Evolutionary conservation across 108 stramenopile species (phyloP), one percentile per base, ranked within the genome.

Genomic region (Pseudonitzschia pungens): DNA sequence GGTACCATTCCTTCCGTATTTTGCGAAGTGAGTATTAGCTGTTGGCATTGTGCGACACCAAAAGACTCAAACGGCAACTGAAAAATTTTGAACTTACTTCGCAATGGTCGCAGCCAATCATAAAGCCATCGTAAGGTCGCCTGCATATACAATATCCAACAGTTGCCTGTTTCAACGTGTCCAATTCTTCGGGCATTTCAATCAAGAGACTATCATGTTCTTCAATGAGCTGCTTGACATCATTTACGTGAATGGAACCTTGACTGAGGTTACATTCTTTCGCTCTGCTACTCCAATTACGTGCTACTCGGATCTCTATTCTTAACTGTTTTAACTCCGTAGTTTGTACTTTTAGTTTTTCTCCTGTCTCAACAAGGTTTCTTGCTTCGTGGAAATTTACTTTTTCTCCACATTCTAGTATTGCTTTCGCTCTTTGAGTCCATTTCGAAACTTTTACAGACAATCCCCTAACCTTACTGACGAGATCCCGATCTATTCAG

Each of bases 41-140:
- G 43, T 43, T 43, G 20, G 1, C 14, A 48, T 22, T 22, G 24
- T 28, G 24, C 2, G 9, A 26, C 10, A 24, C 4, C 16, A 22
- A 22, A 21, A 55, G 20, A 26, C 2, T 26, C 22, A 24, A 24
- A 24, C 5, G 4, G 24, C 9, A 20, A 20, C 3, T 24, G 26
- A 55, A 55, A 28, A 50, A 1, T 2, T 48, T 15, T n/a, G 22
- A 10, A 67, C 66, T 67, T 67, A 67, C 66, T 41, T 94, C 91
- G 75, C 97, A 97, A 22, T 81, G 72, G 81, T 96, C 94, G 74
- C 97, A 97, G 10, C 90, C 89, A 66, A 97, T 91, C 97, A 97
- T 97, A 77, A 96, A 97, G 40, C 97, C 97, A 75, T 95, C 96
- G 69, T 96, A 95, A 16, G 95, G 94, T 50, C 89, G 80, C 28